Base-by-base conservation (phyloP, 192 early-diverging fungal genomes). In the Phlyctochytrium planicorne region DNA sequence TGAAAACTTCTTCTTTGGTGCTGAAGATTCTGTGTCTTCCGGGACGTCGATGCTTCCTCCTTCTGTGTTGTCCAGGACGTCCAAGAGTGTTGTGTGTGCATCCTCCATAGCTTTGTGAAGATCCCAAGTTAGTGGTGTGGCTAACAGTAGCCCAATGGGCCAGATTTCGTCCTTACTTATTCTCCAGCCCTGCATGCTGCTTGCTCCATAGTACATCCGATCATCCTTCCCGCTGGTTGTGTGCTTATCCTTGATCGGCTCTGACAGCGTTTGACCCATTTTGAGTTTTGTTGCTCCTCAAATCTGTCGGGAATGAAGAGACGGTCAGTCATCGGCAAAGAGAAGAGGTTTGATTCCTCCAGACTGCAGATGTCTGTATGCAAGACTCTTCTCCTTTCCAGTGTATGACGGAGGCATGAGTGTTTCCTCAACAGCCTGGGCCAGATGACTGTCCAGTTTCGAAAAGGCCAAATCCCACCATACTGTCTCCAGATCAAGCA, bases 181-280 rank as follows among this genome's bases (percentile, higher is more conserved):
- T 80, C 96, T 82, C 96, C 96, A 98, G 60, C 96, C 96, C 82
- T 98, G 96, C 96, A 98, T 98, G 60, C 85, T 87, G 35, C 90
- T 93, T 52, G 93, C 90, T 36, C 90, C 96, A 73, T 89, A 98
- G 34, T 86, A 75, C 65, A 92, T 80, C 56, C 92, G 85, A 50
- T 90, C 78, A 76, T 94, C 93, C 33, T 80, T 73, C 30, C 87
- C 93, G 6, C 61, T 33, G 30, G 87, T 81, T 30, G 92, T 89
- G 69, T 91, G 91, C 81, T 96, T 98, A 31, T 96, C 93, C 27
- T 83, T 84, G 52, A 94, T 86, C 40, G 96, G 96, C 75, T 96
- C 93, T 34, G 92, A 94, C 59, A 98, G 89, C 67, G 93, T 96
- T 80, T 98, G 96, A 69, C 96, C 96, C 96, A 98, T 98, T 34